phyloP scores from a whole-genome alignment of 2,329 filamentous ascomycete species.

The Fusarium cyanostomum region DNA sequence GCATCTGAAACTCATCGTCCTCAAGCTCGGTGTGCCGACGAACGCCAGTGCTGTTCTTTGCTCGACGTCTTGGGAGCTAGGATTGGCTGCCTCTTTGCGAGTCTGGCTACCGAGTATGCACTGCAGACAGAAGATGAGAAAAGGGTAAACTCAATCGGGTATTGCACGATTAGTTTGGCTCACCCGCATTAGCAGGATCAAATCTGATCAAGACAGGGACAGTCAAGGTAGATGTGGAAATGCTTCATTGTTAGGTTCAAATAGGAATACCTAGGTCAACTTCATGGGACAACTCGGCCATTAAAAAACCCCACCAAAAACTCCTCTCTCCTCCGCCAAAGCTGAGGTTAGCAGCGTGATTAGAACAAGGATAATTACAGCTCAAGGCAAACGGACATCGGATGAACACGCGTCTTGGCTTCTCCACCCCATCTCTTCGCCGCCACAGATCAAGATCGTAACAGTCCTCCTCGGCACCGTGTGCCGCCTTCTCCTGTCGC shows the following conservation, averaged over 20 bases:
- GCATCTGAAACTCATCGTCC: background rate
- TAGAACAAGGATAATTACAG: background rate
- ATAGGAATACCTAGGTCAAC: slow-evolving; percentile 5
- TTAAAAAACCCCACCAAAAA: slow-evolving; percentile 11
- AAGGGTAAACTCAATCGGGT: background rate
- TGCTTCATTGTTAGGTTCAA: slow-evolving; percentile 3
- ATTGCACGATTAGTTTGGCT: background rate
- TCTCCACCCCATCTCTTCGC: slow-evolving; percentile 19
- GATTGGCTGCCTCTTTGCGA: background rate
- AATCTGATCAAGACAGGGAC: background rate
- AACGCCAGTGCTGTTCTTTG: background rate
- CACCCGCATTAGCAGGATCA: background rate
- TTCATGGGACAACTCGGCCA: slow-evolving; percentile 1
- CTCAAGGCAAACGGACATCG: slow-evolving; percentile 1
- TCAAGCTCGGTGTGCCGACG: background rate
- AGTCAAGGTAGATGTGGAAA: background rate
- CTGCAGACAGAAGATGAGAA: background rate
- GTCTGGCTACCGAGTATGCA: background rate
- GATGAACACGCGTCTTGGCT: background rate
- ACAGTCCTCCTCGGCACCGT: slow-evolving; percentile 3
- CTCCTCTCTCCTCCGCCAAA: background rate
- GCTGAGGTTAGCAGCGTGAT: background rate
- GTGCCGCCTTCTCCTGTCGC: slow-evolving; percentile 8
- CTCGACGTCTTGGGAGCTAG: background rate
- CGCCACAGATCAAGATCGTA: slow-evolving; percentile 18